phyloP scores from a whole-genome alignment of 768 basidiomycete genomes.

The Tulasnella sp. region DNA sequence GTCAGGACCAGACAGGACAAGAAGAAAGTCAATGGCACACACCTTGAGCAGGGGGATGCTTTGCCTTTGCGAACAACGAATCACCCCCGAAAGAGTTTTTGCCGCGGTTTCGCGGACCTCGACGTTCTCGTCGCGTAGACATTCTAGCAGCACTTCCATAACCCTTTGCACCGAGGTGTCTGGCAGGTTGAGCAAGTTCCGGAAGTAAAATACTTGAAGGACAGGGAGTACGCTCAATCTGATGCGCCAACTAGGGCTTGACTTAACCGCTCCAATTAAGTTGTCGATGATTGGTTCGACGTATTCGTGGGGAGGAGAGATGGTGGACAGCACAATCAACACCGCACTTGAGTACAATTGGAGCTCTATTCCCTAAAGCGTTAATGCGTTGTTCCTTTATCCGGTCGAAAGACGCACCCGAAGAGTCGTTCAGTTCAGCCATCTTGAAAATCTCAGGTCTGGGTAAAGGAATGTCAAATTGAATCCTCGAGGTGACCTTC shows the following conservation, averaged over 20 bases:
- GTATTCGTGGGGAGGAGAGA: slow-evolving; percentile 66
- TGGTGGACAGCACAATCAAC: slow-evolving; percentile 74
- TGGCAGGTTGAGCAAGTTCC: slow-evolving; percentile 75
- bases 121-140: slow-evolving; percentile 83
- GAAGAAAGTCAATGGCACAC: slow-evolving; percentile 31
- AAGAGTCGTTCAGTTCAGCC: slow-evolving; percentile 77
- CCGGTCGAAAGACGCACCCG: slow-evolving; percentile 6
- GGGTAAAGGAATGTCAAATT: slow-evolving; percentile 22
- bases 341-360: slow-evolving; percentile 77
- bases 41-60: slow-evolving; percentile 83
- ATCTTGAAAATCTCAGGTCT: slow-evolving; percentile 87
- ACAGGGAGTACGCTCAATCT: slow-evolving; percentile 84
- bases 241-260: slow-evolving; percentile 84
- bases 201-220: slow-evolving; percentile 85
- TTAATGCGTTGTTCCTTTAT: not conserved
- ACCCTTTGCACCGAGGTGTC: slow-evolving; percentile 61
- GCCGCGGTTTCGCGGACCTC: slow-evolving; percentile 92
- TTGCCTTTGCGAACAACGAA: slow-evolving; percentile 85
- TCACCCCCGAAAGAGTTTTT: slow-evolving; percentile 76
- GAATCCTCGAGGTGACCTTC: not conserved
- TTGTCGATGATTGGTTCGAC: slow-evolving; percentile 56
- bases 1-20: slow-evolving; percentile 1
- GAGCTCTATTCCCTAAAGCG: slow-evolving; percentile 54
- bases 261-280: slow-evolving; percentile 68
- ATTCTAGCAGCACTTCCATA: slow-evolving; percentile 79